Evolutionary conservation across 2,329 filamentous ascomycete species (phyloP).

Genomic region (Sporothrix schenckii): DNA sequence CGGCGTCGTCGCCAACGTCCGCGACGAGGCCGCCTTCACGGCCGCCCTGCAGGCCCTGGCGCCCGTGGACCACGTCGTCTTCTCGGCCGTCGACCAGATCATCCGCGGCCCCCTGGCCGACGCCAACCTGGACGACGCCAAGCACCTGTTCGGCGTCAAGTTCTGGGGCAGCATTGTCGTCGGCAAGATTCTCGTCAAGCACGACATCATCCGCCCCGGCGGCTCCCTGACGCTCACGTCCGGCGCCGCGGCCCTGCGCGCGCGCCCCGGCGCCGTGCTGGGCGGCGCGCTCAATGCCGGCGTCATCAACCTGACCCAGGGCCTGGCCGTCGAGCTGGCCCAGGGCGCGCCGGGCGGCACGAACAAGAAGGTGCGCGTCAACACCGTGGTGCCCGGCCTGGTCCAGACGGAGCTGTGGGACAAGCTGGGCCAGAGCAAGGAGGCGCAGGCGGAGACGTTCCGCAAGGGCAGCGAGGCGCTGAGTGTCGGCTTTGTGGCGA

Average conservation of each 20-base stretch:
- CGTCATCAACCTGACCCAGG: slow-evolving; percentile 40
- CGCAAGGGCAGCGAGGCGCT: slow-evolving; percentile 36
- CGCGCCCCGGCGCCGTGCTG: slow-evolving; percentile 42
- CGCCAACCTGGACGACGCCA: slow-evolving; percentile 43
- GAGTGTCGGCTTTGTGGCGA: slow-evolving; percentile 40
- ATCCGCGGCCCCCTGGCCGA: slow-evolving; percentile 45
- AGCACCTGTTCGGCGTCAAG: slow-evolving; percentile 46
- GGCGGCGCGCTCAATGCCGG: slow-evolving; percentile 43
- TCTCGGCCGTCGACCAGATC: slow-evolving; percentile 46
- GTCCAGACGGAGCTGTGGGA: slow-evolving; percentile 43
- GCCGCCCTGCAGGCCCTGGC: slow-evolving; percentile 41
- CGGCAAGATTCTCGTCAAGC: slow-evolving; percentile 44
- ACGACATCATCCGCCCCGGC: slow-evolving; percentile 44
- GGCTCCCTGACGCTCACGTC: slow-evolving; percentile 47
- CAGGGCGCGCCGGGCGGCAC: not conserved
- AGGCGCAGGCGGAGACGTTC: slow-evolving; percentile 39
- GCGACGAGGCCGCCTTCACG: slow-evolving; percentile 43
- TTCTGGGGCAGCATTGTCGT: slow-evolving; percentile 47
- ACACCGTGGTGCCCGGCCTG: slow-evolving; percentile 43
- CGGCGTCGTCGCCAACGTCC: slow-evolving; percentile 44
- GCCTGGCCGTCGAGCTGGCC: slow-evolving; percentile 40
- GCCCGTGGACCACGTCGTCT: slow-evolving; percentile 47
- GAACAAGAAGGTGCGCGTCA: slow-evolving; percentile 41
- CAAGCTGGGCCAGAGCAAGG: slow-evolving; percentile 40
- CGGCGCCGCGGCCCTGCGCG: slow-evolving; percentile 42